These are phyloP conservation scores for Fallopia convolvulus DNA, from an alignment of 148 eudicot species.

Conservation along the genomic window DNA sequence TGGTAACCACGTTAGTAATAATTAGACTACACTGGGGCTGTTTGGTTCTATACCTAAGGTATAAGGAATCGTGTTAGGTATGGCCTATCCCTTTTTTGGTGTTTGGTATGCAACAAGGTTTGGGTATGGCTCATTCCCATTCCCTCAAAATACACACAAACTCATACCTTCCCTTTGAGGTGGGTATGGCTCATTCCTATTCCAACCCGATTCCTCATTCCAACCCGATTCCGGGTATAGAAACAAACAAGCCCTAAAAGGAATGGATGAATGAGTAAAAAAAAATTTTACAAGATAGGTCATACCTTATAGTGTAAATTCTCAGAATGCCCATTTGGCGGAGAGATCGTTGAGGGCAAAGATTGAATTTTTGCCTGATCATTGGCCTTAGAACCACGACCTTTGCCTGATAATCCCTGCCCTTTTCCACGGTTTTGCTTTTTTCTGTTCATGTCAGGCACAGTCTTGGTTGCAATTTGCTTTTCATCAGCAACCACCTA, in stretches of 20 bases:
- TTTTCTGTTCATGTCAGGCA: slow-evolving; percentile 46
- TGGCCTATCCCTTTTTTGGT: too few relatives aligned
- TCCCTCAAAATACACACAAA: too few relatives aligned
- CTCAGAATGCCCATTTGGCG: slow-evolving; percentile 60
- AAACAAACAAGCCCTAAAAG: too few relatives aligned
- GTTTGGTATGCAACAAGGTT: too few relatives aligned
- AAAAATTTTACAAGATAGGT: slow-evolving; percentile 4
- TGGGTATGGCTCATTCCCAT: too few relatives aligned
- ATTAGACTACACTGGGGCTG: neutral
- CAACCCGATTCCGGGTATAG: too few relatives aligned
- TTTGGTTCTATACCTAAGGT: too few relatives aligned
- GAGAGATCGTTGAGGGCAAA: slow-evolving; percentile 27
- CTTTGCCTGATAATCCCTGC: slow-evolving; percentile 52
- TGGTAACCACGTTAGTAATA: neutral
- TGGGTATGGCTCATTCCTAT: too few relatives aligned
- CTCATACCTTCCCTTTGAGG: too few relatives aligned
- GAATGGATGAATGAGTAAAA: neutral
- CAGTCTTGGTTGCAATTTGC: slow-evolving; percentile 37
- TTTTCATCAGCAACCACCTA: slow-evolving; percentile 51
- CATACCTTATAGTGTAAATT: slow-evolving; percentile 50
- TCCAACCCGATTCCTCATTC: too few relatives aligned
- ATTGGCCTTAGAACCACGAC: slow-evolving; percentile 59
- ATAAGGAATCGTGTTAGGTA: too few relatives aligned
- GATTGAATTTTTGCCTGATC: slow-evolving; percentile 48
- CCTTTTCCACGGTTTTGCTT: slow-evolving; percentile 84